These are phyloP conservation scores for Groenewaldozyma auringiensis DNA, from an alignment of 1,139 yeast genomes.

Conservation along the genomic window DNA sequence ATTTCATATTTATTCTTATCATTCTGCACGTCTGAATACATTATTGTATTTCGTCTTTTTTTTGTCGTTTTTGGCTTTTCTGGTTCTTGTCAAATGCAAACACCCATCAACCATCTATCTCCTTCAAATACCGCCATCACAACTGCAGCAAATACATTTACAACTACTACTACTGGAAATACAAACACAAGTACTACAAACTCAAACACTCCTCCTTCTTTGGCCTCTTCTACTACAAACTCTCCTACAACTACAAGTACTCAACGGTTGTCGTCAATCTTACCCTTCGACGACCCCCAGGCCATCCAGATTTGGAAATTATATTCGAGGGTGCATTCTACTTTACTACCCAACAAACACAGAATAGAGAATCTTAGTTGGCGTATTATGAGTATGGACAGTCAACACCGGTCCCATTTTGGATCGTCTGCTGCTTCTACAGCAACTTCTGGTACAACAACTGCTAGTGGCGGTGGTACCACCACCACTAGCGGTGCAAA, in stretches of 20 bases:
- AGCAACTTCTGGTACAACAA: too few species aligned
- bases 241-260: neutral
- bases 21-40: too few species aligned
- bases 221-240: too few species aligned
- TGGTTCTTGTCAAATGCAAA: neutral
- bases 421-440: too few species aligned
- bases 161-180: too few species aligned
- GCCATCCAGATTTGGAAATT: conserved; percentile 71
- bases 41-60: too few species aligned
- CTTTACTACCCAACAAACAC: conserved; percentile 64
- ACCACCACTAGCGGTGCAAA: too few species aligned
- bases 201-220: too few species aligned
- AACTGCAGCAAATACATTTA: neutral
- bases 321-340: conserved; percentile 69
- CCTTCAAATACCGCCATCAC: neutral
- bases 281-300: conserved; percentile 27
- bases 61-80: too few species aligned
- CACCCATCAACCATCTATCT: neutral
- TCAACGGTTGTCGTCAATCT: neutral
- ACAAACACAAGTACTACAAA: too few species aligned
- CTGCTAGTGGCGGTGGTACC: too few species aligned
- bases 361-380: conserved; percentile 80
- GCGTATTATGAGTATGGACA: conserved; percentile 56
- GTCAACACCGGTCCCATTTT: neutral
- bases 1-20: too few species aligned